These are phyloP conservation scores for Fusarium sp. DNA, from an alignment of 2,329 filamentous ascomycete species.

Conservation along the genomic window DNA sequence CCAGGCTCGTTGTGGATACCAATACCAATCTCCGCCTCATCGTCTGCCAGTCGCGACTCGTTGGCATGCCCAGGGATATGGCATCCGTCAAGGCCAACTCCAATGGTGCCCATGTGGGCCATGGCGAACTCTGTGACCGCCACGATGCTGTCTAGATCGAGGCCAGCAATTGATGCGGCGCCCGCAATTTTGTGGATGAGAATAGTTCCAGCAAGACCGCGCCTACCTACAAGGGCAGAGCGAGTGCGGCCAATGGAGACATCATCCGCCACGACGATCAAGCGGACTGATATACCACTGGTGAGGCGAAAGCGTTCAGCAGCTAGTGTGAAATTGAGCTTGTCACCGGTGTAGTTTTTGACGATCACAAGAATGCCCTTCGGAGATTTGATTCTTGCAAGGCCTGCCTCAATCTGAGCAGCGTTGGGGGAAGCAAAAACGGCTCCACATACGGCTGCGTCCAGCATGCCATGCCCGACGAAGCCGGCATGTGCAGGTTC, in stretches of 20 bases:
- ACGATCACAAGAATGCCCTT: slow-evolving; percentile 61
- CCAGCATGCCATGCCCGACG: slow-evolving; percentile 4
- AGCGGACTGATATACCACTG: slow-evolving; percentile 67
- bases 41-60: background rate
- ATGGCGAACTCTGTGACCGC: background rate
- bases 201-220: slow-evolving; percentile 16
- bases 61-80: background rate
- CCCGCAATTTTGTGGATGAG: slow-evolving; percentile 13
- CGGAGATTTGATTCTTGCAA: slow-evolving; percentile 1
- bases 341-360: slow-evolving; percentile 80
- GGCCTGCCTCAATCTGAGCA: slow-evolving; percentile 1
- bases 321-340: slow-evolving; percentile 79
- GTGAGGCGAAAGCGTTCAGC: slow-evolving; percentile 76
- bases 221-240: slow-evolving; percentile 10
- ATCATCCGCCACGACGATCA: slow-evolving; percentile 67
- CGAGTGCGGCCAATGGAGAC: slow-evolving; percentile 11
- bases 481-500: slow-evolving; percentile 8
- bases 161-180: background rate
- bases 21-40: slow-evolving; percentile 12
- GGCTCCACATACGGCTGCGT: slow-evolving; percentile 11
- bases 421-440: slow-evolving; percentile 12
- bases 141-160: background rate
- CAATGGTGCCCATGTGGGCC: slow-evolving; percentile 5
- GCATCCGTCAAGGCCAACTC: slow-evolving; percentile 6
- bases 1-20: slow-evolving; percentile 13